Evolutionary conservation across 2,329 filamentous ascomycete genomes (phyloP).

Genomic region (Coniochaeta sp.): DNA sequence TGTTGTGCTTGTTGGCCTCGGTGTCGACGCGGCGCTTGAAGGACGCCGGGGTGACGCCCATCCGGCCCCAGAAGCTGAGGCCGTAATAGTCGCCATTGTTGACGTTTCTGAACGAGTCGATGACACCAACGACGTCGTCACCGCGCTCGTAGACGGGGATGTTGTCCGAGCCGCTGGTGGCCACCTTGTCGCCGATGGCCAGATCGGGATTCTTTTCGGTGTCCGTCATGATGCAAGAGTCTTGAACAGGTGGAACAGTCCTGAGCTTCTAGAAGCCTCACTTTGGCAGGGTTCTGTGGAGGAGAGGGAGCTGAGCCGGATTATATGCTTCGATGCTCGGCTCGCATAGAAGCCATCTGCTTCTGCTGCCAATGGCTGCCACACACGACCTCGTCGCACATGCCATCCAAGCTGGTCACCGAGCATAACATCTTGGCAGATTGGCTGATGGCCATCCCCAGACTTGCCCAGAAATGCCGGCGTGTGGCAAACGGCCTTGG

Average conservation of each 20-base stretch:
- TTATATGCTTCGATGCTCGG: background rate
- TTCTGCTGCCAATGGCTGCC: background rate
- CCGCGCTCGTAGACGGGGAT: background rate
- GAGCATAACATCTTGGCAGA: background rate
- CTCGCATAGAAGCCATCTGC: background rate
- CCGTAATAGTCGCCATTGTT: background rate
- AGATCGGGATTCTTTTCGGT: background rate
- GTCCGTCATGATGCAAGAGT: background rate
- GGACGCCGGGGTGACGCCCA: background rate
- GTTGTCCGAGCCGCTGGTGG: background rate
- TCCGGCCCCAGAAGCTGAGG: background rate
- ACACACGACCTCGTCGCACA: background rate
- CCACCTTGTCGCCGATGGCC: background rate
- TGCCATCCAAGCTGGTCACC: background rate
- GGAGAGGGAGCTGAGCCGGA: background rate
- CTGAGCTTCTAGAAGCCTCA: background rate
- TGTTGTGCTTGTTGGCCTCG: slow-evolving; percentile 1
- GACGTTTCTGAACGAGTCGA: background rate
- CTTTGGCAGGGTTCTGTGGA: background rate
- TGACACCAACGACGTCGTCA: background rate
- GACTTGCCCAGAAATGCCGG: background rate
- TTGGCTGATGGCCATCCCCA: background rate
- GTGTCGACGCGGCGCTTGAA: background rate
- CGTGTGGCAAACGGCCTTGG: background rate
- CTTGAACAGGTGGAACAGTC: background rate